These are phyloP conservation scores for Dichotomocladium elegans DNA, from an alignment of 371 early-diverging fungal species.

Conservation along the genomic window DNA sequence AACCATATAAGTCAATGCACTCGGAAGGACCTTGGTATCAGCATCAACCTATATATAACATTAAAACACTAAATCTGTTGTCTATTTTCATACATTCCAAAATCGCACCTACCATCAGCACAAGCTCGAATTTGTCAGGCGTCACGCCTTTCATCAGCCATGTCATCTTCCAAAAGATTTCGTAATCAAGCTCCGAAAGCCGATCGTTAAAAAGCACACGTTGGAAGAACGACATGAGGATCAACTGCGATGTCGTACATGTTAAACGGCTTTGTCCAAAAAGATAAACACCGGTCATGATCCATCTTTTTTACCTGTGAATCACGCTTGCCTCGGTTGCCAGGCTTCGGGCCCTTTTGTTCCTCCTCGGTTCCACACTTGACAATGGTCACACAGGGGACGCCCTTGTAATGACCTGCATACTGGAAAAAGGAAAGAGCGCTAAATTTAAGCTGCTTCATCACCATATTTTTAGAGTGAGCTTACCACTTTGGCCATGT, in stretches of 20 bases:
- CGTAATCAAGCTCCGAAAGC: conserved; percentile 94
- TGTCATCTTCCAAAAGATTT: conserved; percentile 90
- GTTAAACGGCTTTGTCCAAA: no score
- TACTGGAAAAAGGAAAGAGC: conserved; percentile 88
- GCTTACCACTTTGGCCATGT: conserved; percentile 91
- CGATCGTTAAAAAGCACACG: conserved; percentile 94
- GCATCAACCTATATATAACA: no score
- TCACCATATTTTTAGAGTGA: conserved; percentile 79
- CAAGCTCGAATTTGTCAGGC: conserved; percentile 83
- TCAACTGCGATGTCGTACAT: no score
- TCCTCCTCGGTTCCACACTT: conserved; percentile 91
- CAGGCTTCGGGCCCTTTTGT: conserved; percentile 66
- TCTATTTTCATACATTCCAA: no score
- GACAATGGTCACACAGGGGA: conserved; percentile 87
- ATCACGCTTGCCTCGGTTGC: conserved; percentile 99
- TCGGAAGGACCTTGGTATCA: conserved; percentile 87
- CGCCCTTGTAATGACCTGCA: conserved; percentile 44
- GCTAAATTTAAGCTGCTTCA: conserved; percentile 28
- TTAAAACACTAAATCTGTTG: no score
- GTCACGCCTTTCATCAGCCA: conserved; percentile 78
- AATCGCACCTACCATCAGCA: conserved; percentile 98
- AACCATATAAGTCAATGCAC: conserved; percentile 73
- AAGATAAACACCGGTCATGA: no score
- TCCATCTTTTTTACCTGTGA: conserved; percentile 92
- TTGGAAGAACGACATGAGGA: conserved; percentile 96